Evolutionary conservation across 352 stramenopile genomes (phyloP).

Genomic region (Nothophytophthora sp.): DNA sequence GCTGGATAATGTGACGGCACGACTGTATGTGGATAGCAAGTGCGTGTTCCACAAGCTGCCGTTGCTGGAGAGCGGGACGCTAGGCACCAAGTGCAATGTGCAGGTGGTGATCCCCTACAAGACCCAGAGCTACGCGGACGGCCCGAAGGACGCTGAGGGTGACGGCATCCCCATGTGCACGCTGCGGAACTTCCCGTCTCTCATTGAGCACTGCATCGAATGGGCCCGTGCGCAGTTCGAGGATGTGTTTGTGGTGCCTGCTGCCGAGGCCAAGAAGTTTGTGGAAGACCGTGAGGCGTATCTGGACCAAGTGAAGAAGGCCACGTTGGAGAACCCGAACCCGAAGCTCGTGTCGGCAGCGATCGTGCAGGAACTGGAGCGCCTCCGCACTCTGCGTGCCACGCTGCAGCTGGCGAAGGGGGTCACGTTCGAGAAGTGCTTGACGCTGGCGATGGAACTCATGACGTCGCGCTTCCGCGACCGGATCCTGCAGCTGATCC

Average conservation of each 20-base stretch:
- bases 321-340: constrained; percentile 59
- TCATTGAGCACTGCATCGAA: constrained; percentile 99
- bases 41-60: constrained; percentile 97
- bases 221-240: constrained; percentile 99
- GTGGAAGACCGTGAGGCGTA: constrained; percentile 63
- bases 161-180: constrained; percentile 99
- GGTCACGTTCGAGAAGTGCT: constrained; percentile 96
- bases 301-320: constrained; percentile 41
- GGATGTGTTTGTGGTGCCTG: constrained; percentile 97
- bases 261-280: constrained; percentile 97
- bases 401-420: constrained; percentile 93
- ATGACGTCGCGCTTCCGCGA: constrained; percentile 99
- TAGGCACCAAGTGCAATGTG: constrained; percentile 99
- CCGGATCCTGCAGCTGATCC: constrained; percentile 97
- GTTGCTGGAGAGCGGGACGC: constrained; percentile 99
- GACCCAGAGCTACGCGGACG: constrained; percentile 98
- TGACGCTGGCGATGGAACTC: constrained; percentile 98
- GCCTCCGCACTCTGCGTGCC: too few relatives aligned
- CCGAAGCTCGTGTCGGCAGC: constrained; percentile 50
- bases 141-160: constrained; percentile 97
- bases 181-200: constrained; percentile 99
- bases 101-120: constrained; percentile 90
- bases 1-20: constrained; percentile 98
- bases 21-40: constrained; percentile 97
- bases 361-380: constrained; percentile 94